Evolutionary conservation across 2,329 filamentous ascomycete species (phyloP), one percentile per base, ranked within the genome.

Genomic region (Ceratocystis huliohia): DNA sequence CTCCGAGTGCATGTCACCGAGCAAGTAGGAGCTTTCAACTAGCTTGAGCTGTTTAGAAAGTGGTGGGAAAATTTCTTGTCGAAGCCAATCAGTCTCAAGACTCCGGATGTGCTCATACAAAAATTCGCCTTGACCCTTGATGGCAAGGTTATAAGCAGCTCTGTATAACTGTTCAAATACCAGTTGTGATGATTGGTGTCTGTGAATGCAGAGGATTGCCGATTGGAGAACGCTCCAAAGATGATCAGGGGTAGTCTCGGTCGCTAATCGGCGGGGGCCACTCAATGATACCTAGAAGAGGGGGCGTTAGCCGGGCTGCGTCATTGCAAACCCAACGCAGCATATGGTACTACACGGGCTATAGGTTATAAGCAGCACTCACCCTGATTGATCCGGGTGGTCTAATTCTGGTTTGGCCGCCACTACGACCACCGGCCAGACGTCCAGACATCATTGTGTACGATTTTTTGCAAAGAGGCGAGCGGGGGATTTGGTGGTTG

Each of bases 101-200:
- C 85, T 78, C 71, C 87, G 88, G 62, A 97, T 91, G 8, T 83
- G 81, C 4, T 88, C 82, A 75, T 97, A 97, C 1, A 99, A 81
- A 10, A 86, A 79, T 44, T 88, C 84, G 30, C 92, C 92, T 71
- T 91, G 88, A 77, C 93, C 95, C 76, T 88, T 89, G 45, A 96
- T 78, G 0, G 97, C 93, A 22, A 97, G 89, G 74, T 94, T 93
- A 77, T 99, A 99, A 4, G 91, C 89, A 65, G 89, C 89, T 67
- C 94, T 88, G 77, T 99, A 99, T 0, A 99, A 83, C 72, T 96
- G 88, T 75, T 99, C 94, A 78, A 96, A 99, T 0, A 92, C 96
- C 1, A 99, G 83, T 17, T 83, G 82, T 8, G 91, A 95, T 68
- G 91, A 91, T 74, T 96, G 94, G 74, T 95, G 92, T 67, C 86